Base-by-base conservation (phyloP, 108 stramenopile species). In the Skeletonema marinoi region DNA sequence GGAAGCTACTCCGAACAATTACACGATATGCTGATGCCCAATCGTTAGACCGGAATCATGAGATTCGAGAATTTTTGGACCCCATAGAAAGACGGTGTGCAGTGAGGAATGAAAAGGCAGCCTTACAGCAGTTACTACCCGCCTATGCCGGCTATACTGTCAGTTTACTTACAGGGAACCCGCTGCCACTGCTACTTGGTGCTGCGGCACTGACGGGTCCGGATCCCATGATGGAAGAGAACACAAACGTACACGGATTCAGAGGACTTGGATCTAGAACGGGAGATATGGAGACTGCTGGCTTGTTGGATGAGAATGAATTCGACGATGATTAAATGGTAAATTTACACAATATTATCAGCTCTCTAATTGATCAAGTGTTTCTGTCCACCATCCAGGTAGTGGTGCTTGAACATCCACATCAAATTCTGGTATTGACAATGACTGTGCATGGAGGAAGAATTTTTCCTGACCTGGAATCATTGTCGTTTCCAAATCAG, bases 341-440 rank as follows among this genome's bases (percentile, higher is more conserved):
- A n/a, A 0, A 42, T 46, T 3, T 46, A 41, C 39, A 46, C 39
- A 46, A n/a, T n/a, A n/a, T 4, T 46, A n/a, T 46, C 16, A 46
- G 16, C 44, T 46, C 10, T 68, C 35, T 66, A 71, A 68, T 62
- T 79, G 71, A n/a, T 62, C 62, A 35, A 81, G 41, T 38, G 65
- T 54, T 44, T 84, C 68, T 54, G 32, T 35, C 90, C 90, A 92
- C 88, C 86, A 89, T 17, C 8, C 32, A 36, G 91, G 91, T 19
- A 87, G 32, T 16, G 89, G 81, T 25, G 88, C 84, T 46, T 86
- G 54, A 21, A 82, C 82, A 32, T 79, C 36, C 12, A 89, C 70
- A 9, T 74, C 81, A 56, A 84, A 69, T n/a, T 78, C 71, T 21
- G 86, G 83, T 36, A 93, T 84, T 6, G 66, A 51, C 19, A 93